Base-by-base conservation (phyloP, 495 filamentous ascomycete genomes). In the Elasticomyces elasticus region DNA sequence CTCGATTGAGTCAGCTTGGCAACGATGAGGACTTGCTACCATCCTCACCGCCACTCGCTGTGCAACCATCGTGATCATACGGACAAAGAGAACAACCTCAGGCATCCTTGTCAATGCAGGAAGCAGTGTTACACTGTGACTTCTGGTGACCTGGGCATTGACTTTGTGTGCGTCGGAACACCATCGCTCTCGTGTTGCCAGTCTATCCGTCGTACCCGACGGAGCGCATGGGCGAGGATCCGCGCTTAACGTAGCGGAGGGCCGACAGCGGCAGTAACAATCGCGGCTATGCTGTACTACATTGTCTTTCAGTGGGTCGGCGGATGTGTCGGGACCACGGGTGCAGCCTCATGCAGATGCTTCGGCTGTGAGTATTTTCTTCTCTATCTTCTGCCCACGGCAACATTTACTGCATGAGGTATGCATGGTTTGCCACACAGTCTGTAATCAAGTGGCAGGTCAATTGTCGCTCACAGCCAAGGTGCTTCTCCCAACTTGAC, bases 381-480 rank as follows among this genome's bases (percentile, higher is more conserved):
- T n/a, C n/a, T n/a, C n/a, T n/a, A n/a, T n/a, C n/a, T n/a, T n/a
- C n/a, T n/a, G n/a, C n/a, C n/a, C n/a, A n/a, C n/a, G n/a, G n/a
- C n/a, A n/a, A n/a, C n/a, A n/a, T n/a, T n/a, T n/a, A n/a, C n/a
- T n/a, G n/a, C 31, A 37, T 37, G 31, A 37, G 31, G 31, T 37
- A n/a, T n/a, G n/a, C n/a, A n/a, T n/a, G n/a, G n/a, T n/a, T n/a
- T n/a, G n/a, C n/a, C n/a, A n/a, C n/a, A n/a, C n/a, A n/a, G n/a
- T n/a, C n/a, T n/a, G n/a, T n/a, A n/a, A n/a, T n/a, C n/a, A 15
- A 5, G 13, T 5, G 35, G 30, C 30, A 40, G 13, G 11, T 7
- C 27, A 27, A 30, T 30, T 3, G 17, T 52, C 38, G 15, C 11
- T 49, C 51, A 59, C 2, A 59, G 19, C 56, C 59, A 58, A 28